phyloP scores from a whole-genome alignment of 23 red algal genomes.

The Gracilaria gracilis region DNA sequence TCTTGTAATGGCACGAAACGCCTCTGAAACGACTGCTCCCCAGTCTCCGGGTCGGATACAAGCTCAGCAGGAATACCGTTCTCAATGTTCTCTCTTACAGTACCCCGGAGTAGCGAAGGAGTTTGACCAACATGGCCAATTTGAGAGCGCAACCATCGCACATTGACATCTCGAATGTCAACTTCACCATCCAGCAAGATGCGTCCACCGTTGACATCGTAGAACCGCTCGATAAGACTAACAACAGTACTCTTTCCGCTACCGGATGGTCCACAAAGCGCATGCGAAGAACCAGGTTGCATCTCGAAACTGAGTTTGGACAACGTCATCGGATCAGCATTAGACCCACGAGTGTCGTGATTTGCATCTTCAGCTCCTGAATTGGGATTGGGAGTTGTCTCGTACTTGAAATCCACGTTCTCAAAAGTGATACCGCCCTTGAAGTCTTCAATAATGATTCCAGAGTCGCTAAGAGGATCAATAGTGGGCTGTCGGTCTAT shows the following conservation, averaged over 20 bases:
- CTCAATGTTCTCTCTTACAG: conserved; percentile 80
- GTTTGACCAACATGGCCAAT: conserved; percentile 87
- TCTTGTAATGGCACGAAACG: conserved; percentile 39
- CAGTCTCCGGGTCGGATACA: neutral
- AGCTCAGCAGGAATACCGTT: conserved; percentile 35
- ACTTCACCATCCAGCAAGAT: conserved; percentile 65
- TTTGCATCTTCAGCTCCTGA: neutral
- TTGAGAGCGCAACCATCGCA: conserved; percentile 61
- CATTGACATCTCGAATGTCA: conserved; percentile 57
- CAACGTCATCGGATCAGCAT: neutral
- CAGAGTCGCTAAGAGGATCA: conserved; percentile 41
- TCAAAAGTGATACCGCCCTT: conserved; percentile 68
- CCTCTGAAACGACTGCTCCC: conserved; percentile 6
- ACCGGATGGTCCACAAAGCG: conserved; percentile 15
- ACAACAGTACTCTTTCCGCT: conserved; percentile 51
- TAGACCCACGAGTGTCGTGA: neutral
- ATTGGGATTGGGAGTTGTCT: conserved; percentile 34
- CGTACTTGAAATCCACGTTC: conserved; percentile 81
- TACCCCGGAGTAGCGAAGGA: conserved; percentile 71
- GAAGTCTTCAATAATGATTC: conserved; percentile 38
- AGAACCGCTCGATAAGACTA: conserved; percentile 45
- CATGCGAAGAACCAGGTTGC: conserved; percentile 19
- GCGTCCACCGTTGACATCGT: conserved; percentile 58
- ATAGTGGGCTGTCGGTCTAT: conserved; percentile 46
- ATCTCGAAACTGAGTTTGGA: conserved; percentile 1